A percentile compares a stretch with the other conserved stretches of the same genome.
phyloP scores from a whole-genome alignment of 2,329 filamentous ascomycete genomes.

The Fusarium subglutinans region DNA sequence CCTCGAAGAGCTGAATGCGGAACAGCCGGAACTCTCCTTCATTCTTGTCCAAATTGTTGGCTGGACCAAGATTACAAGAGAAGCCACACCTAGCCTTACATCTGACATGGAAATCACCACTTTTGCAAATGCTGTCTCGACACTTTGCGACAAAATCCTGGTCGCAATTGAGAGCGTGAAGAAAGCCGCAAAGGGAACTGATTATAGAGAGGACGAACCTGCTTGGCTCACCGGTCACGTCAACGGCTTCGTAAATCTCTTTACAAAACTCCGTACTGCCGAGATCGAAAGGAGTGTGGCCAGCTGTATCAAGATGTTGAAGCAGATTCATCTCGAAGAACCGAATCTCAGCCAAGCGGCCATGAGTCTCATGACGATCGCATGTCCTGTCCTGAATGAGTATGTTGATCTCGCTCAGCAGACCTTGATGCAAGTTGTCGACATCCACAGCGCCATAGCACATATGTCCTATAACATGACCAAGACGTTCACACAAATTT shows the following conservation, averaged over 20 bases:
- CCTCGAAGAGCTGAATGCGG: constrained; percentile 51
- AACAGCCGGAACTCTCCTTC: constrained; percentile 69
- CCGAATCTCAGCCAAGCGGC: constrained; percentile 42
- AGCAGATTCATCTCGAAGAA: constrained; percentile 45
- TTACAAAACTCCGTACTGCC: constrained; percentile 67
- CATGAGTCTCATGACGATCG: constrained; percentile 46
- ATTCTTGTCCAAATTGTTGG: constrained; percentile 71
- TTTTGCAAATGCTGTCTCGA: constrained; percentile 69
- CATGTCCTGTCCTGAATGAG: constrained; percentile 76
- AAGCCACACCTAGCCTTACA: constrained; percentile 12
- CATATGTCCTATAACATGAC: constrained; percentile 80
- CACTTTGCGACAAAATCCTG: constrained; percentile 77
- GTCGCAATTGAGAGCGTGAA: constrained; percentile 80
- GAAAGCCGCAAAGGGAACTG: constrained; percentile 58
- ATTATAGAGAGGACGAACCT: constrained; percentile 47
- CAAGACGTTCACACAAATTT: constrained; percentile 80
- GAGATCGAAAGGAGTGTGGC: constrained; percentile 60
- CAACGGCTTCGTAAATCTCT: constrained; percentile 60
- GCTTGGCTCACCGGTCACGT: constrained; percentile 55
- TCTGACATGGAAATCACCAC: constrained; percentile 45
- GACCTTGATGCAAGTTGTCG: constrained; percentile 65
- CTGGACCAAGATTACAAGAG: constrained; percentile 62
- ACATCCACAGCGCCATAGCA: constrained; percentile 75
- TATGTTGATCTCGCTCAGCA: constrained; percentile 72
- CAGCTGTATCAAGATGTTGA: constrained; percentile 50